Percentiles rank a stretch among this genome's conserved stretches.
phyloP scores from a whole-genome alignment of 768 basidiomycete genomes.

The Neoboletus subvelutipes region DNA sequence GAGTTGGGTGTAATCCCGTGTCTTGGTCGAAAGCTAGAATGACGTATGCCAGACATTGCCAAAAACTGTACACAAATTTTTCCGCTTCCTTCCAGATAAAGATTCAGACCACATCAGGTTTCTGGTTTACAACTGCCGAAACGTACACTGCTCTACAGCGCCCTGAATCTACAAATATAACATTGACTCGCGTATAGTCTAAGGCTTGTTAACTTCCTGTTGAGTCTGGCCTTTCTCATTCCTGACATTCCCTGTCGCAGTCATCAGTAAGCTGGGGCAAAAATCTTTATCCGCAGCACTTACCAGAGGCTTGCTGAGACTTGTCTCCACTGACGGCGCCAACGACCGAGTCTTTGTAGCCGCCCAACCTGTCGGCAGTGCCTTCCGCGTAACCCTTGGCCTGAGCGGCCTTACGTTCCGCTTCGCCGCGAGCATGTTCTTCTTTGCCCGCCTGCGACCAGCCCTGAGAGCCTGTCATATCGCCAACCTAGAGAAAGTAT shows the following conservation, averaged over 20 bases:
- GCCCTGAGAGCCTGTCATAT: slow-evolving; percentile 40
- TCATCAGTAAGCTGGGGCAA: not conserved
- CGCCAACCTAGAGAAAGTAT: slow-evolving; percentile 35
- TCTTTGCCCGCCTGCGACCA: slow-evolving; percentile 49
- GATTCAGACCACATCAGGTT: not conserved
- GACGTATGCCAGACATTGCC: not conserved
- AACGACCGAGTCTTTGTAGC: slow-evolving; percentile 53
- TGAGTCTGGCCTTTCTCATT: slow-evolving; percentile 56
- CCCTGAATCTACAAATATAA: not conserved
- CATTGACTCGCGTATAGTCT: not conserved
- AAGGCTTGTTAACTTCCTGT: slow-evolving; percentile 53
- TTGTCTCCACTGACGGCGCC: slow-evolving; percentile 59
- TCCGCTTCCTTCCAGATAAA: not conserved
- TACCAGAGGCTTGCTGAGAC: slow-evolving; percentile 49
- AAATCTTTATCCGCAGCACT: not conserved
- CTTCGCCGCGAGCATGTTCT: slow-evolving; percentile 50
- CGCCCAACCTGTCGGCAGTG: slow-evolving; percentile 40
- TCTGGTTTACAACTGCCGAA: not conserved
- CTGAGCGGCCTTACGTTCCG: slow-evolving; percentile 46
- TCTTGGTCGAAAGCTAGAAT: too few species aligned
- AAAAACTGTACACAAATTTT: not conserved
- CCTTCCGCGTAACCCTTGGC: slow-evolving; percentile 54
- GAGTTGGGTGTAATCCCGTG: slow-evolving; percentile 52
- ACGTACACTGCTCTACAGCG: not conserved
- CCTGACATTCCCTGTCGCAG: slow-evolving; percentile 44